Base-by-base conservation (phyloP, 768 basidiomycete genomes). In the Collybia nuda region DNA sequence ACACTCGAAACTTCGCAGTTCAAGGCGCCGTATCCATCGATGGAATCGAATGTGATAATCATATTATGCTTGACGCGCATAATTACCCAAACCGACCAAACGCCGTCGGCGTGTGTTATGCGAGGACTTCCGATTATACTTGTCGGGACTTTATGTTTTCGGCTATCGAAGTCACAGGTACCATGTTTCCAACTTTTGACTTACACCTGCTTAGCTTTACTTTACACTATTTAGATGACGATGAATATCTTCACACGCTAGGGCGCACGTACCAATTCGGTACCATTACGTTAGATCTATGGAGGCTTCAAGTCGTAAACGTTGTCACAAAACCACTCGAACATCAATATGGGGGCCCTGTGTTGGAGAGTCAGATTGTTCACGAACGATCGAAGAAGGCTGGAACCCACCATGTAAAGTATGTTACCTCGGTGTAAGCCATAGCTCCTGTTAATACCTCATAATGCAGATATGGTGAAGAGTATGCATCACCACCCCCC, bases 311-410 rank as follows among this genome's bases (percentile, higher is more conserved):
- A 6, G 62, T 70, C 18, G 35, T 52, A 4, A 47, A 47, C 9
- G 61, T 69, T 12, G 47, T 47, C 11, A 56, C 57, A 15, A 54
- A 59, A 52, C 56, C 60, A 17, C 58, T 60, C 37, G 56, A 64
- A 43, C 63, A 67, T 54, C 52, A 50, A 26, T 63, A 64, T 28
- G 58, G 60, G 24, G 50, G 50, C 19, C 54, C 52, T 5, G 57
- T 61, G 7, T 55, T 69, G 26, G 64, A 66, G 40, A 43, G 47
- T 6, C 65, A 65, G 40, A 40, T 66, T 6, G 61, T 72, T 5
- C 68, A 68, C 48, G 68, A 71, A 43, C 56, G 52, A 38, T 66
- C 67, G 11, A 69, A 71, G 54, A 69, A 63, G 47, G 67, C 66
- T 1, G 68, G 67, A 15, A 60, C 61, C 8, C 70, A 71, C 51